Percentiles rank a stretch among this genome's conserved stretches.
Conservation (phyloP, 75 land plant species). For the Cryptomeria japonica region DNA sequence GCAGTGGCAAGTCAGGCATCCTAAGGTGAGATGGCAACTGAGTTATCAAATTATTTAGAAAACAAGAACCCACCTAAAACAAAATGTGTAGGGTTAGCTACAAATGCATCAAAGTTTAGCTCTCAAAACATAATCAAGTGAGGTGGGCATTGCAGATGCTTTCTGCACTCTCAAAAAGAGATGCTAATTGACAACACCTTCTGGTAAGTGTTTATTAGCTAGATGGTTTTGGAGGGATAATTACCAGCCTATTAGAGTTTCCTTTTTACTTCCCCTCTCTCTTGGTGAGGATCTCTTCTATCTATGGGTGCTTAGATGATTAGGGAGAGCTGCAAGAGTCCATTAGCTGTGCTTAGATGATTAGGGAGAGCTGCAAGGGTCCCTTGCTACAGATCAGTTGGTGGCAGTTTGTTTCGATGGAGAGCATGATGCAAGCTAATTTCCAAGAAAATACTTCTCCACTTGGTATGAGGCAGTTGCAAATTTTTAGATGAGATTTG, state of each 20-base stretch:
- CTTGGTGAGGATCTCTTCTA: neutral
- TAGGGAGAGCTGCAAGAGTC: no score
- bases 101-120: neutral
- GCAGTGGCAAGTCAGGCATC: neutral
- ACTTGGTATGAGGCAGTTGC: neutral
- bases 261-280: neutral
- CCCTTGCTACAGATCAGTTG: neutral
- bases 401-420: neutral
- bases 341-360: neutral
- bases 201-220: neutral
- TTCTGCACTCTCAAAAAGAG: neutral
- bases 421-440: neutral
- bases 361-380: neutral
- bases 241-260: neutral
- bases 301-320: neutral
- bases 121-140: neutral
- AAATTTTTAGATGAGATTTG: neutral
- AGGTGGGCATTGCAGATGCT: neutral
- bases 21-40: neutral
- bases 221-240: neutral
- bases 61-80: neutral
- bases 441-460: neutral
- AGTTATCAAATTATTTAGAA: neutral
- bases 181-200: neutral
- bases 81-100: neutral